Percentiles rank a stretch among this genome's conserved stretches.
Evolutionary conservation across 495 filamentous ascomycete genomes (phyloP).

Genomic region (Aspergillus coremiiformis): DNA sequence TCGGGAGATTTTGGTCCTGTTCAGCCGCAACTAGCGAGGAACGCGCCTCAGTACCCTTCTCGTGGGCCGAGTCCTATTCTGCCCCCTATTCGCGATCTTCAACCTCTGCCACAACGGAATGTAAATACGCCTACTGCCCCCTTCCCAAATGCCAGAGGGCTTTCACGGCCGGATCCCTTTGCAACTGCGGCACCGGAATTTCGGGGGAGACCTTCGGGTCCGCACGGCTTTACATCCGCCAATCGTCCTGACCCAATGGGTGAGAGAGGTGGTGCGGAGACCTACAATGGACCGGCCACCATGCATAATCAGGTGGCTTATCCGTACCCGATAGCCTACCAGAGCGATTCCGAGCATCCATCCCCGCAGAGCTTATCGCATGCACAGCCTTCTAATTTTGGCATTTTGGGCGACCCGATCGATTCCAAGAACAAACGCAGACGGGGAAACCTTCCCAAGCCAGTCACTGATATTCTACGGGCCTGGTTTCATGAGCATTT

Average conservation of each 20-base stretch:
- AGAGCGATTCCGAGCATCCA: conserved; percentile 27
- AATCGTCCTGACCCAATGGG: conserved; percentile 15
- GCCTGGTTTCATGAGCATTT: conserved; percentile 72
- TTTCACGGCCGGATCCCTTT: conserved; percentile 25
- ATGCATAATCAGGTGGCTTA: conserved; percentile 27
- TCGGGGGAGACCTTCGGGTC: conserved; percentile 12
- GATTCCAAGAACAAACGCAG: conserved; percentile 51
- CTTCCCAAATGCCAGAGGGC: conserved; percentile 25
- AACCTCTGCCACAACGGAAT: conserved; percentile 27
- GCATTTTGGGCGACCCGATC: conserved; percentile 37
- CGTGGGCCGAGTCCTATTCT: conserved; percentile 36
- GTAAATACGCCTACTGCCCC: conserved; percentile 15
- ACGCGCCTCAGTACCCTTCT: conserved; percentile 16
- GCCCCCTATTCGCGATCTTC: conserved; percentile 38
- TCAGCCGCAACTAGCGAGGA: conserved; percentile 7
- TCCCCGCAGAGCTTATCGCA: conserved; percentile 26
- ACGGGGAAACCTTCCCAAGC: conserved; percentile 81
- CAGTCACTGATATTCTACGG: conserved; percentile 74
- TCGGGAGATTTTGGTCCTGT: conserved; percentile 13
- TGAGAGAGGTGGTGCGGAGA: conserved; percentile 25
- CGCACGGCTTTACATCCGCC: conserved; percentile 9
- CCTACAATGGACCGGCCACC: conserved; percentile 17
- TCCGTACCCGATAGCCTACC: conserved; percentile 29
- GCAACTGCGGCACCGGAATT: conserved; percentile 21
- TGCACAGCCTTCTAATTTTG: conserved; percentile 36